A percentile compares a stretch with the other conserved stretches of the same genome.
These are phyloP conservation scores for Bacterosira constricta DNA, from an alignment of 108 stramenopile species.

Conservation along the genomic window DNA sequence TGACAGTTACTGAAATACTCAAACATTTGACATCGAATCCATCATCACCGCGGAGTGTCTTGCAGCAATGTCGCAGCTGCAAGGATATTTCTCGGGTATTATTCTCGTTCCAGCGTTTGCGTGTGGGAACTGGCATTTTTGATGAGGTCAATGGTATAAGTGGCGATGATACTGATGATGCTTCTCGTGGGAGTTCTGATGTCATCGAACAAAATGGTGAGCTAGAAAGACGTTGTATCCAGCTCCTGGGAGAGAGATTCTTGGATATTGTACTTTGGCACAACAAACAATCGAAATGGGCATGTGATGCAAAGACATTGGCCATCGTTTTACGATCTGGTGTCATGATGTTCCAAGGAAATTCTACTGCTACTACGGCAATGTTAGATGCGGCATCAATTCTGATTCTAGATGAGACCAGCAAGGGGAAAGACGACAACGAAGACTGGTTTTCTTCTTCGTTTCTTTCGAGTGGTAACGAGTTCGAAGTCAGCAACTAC, in stretches of 20 bases:
- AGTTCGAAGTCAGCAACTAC: constrained; percentile 58
- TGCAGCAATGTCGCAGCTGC: constrained; percentile 14
- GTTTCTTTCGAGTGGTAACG: constrained; percentile 46
- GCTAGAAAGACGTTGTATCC: constrained; percentile 18
- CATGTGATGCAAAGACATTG: constrained; percentile 39
- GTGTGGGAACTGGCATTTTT: constrained; percentile 25
- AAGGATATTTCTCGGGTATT: constrained; percentile 39
- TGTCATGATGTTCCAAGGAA: constrained; percentile 45
- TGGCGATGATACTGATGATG: not conserved
- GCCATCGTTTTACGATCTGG: constrained; percentile 51
- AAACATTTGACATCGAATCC: constrained; percentile 54
- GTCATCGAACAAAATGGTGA: not conserved
- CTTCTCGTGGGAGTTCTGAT: not conserved
- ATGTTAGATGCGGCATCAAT: constrained; percentile 47
- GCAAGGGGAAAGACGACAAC: not conserved
- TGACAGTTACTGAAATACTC: constrained; percentile 1
- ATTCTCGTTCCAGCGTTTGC: constrained; percentile 34
- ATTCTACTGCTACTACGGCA: constrained; percentile 34
- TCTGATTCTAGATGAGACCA: constrained; percentile 45
- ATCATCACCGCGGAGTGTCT: not conserved
- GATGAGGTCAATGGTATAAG: not conserved
- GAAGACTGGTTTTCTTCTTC: not conserved
- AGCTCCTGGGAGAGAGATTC: constrained; percentile 33
- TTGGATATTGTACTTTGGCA: constrained; percentile 18
- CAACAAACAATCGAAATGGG: constrained; percentile 18